Evolutionary conservation across 2,329 filamentous ascomycete species (phyloP).

Genomic region (Penicillium sp.): DNA sequence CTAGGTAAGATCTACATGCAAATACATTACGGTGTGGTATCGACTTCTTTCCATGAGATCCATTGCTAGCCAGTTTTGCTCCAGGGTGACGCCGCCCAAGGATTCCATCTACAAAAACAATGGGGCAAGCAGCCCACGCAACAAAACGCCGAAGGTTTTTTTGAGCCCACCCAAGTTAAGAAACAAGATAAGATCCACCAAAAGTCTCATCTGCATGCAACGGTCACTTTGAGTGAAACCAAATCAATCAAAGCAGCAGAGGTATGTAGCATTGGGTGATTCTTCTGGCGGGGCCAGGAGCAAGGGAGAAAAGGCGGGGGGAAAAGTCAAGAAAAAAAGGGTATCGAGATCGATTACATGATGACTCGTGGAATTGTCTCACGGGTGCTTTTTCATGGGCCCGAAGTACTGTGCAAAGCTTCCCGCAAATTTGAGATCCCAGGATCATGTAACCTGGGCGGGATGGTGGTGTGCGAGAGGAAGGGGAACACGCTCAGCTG

Average conservation of each 20-base stretch:
- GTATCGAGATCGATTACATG: constrained; percentile 34
- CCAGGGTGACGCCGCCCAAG: constrained; percentile 23
- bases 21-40: not conserved
- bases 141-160: constrained; percentile 22
- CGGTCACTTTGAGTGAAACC: constrained; percentile 14
- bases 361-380: constrained; percentile 14
- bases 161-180: constrained; percentile 5
- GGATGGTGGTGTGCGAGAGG: constrained; percentile 13
- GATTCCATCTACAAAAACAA: constrained; percentile 16
- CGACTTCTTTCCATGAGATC: constrained; percentile 7
- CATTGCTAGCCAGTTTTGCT: constrained; percentile 22
- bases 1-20: not conserved
- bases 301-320: constrained; percentile 18
- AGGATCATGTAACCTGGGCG: constrained; percentile 16
- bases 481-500: constrained; percentile 57
- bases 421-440: constrained; percentile 10
- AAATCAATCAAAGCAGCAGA: not conserved
- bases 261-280: constrained; percentile 3
- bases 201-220: constrained; percentile 12
- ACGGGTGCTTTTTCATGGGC: constrained; percentile 2
- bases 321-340: constrained; percentile 21
- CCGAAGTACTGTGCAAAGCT: constrained; percentile 15
- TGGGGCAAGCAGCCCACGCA: constrained; percentile 16
- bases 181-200: constrained; percentile 8
- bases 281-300: constrained; percentile 19